These are phyloP conservation scores for Calvatia gigantea DNA, from an alignment of 768 basidiomycete genomes.

Conservation along the genomic window DNA sequence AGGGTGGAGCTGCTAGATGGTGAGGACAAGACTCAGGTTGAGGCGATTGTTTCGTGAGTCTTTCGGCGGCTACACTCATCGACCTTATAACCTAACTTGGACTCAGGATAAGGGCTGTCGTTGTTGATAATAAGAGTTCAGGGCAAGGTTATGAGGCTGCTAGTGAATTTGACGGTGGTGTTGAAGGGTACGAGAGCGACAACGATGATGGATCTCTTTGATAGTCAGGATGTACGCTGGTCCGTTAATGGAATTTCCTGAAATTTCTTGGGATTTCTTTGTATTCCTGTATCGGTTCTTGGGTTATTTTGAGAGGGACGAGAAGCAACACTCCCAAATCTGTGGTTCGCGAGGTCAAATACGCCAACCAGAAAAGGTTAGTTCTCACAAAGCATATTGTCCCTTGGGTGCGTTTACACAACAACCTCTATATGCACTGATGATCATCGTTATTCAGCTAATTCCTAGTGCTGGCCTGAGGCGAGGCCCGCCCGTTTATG, in stretches of 20 bases:
- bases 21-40: slow-evolving; percentile 60
- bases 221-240: background rate
- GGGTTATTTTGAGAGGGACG: too few relatives aligned
- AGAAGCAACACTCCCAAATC: too few relatives aligned
- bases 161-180: slow-evolving; percentile 4
- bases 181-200: slow-evolving; percentile 10
- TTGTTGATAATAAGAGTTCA: slow-evolving; percentile 63
- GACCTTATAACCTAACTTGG: slow-evolving; percentile 1
- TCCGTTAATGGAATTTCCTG: background rate
- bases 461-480: too few relatives aligned
- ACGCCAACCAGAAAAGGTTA: too few relatives aligned
- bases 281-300: too few relatives aligned
- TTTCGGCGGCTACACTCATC: background rate
- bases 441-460: too few relatives aligned
- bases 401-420: too few relatives aligned
- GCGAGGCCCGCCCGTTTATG: too few relatives aligned
- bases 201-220: background rate
- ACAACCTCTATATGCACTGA: too few relatives aligned
- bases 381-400: too few relatives aligned
- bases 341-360: too few relatives aligned
- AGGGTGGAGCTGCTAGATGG: slow-evolving; percentile 57
- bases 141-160: slow-evolving; percentile 21
- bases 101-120: slow-evolving; percentile 73
- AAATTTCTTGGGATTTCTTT: too few relatives aligned
- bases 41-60: slow-evolving; percentile 71